A percentile compares a stretch with the other conserved stretches of the same genome.
Conservation (phyloP, 495 filamentous ascomycete genomes). For the Aspergillus hancockii region DNA sequence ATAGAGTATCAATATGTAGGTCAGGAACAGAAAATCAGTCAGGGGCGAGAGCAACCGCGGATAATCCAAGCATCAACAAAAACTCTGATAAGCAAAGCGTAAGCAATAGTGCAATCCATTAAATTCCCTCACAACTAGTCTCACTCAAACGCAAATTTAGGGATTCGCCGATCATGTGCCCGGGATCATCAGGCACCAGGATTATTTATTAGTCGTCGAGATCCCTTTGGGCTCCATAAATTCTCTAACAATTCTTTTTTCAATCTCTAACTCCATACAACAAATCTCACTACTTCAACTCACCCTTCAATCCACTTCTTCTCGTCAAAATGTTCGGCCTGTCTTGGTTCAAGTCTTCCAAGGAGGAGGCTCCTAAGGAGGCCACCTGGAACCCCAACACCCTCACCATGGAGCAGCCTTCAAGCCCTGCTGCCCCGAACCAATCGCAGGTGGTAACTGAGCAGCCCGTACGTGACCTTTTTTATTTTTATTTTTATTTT, state of each 20-base stretch:
- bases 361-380: slow-evolving; percentile 25
- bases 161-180: slow-evolving; percentile 3
- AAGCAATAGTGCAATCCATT: not conserved
- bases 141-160: not conserved
- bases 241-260: not conserved
- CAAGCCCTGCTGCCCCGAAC: slow-evolving; percentile 32
- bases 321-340: slow-evolving; percentile 37
- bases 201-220: not conserved
- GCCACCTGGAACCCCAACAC: slow-evolving; percentile 36
- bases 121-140: not conserved
- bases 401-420: slow-evolving; percentile 40
- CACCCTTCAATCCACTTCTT: not conserved
- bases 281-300: not conserved
- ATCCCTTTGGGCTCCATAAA: not conserved
- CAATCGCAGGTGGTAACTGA: slow-evolving; percentile 30
- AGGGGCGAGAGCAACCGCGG: no score
- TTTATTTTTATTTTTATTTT: not conserved
- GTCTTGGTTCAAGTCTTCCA: slow-evolving; percentile 39
- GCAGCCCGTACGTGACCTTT: slow-evolving; percentile 34
- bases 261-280: not conserved
- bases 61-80: no score
- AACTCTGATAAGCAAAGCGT: not conserved
- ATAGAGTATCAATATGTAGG: no score
- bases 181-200: slow-evolving; percentile 1
- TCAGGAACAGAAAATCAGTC: no score